phyloP scores from a whole-genome alignment of 495 filamentous ascomycete genomes.

The Podospora anserina region DNA sequence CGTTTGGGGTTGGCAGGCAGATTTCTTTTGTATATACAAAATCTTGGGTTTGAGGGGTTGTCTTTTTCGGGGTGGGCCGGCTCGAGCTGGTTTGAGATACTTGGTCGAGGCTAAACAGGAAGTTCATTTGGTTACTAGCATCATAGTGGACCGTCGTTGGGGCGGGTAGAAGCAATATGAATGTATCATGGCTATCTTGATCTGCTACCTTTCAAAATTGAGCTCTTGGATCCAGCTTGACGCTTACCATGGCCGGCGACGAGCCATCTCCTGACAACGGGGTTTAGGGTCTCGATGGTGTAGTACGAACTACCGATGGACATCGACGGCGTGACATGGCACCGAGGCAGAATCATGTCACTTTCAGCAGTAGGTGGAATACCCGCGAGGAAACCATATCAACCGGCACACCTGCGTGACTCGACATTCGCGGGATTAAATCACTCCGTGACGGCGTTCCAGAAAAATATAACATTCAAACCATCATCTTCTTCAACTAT shows the following conservation, averaged over 20 bases:
- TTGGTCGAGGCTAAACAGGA: neutral
- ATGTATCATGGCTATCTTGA: neutral
- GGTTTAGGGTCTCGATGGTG: neutral
- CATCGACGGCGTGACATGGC: neutral
- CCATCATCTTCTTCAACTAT: neutral
- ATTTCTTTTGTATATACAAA: slow-evolving; percentile 4
- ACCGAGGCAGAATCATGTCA: neutral
- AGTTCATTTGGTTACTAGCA: neutral
- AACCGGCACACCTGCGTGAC: neutral
- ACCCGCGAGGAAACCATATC: no score
- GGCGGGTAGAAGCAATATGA: neutral
- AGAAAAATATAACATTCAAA: neutral
- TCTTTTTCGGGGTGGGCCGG: neutral
- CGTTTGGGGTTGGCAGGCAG: slow-evolving; percentile 13
- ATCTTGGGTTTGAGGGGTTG: neutral
- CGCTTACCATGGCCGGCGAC: neutral
- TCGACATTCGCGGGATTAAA: neutral
- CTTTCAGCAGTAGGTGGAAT: neutral
- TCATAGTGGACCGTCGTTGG: neutral
- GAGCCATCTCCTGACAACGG: neutral
- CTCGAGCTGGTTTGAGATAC: neutral
- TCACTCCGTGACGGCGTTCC: no score
- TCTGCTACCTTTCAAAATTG: neutral
- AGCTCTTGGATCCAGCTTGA: neutral
- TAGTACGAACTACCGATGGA: neutral